Evolutionary conservation across 208 protist genomes (phyloP).

Genomic region (Acanthamoeba culbertsoni): DNA sequence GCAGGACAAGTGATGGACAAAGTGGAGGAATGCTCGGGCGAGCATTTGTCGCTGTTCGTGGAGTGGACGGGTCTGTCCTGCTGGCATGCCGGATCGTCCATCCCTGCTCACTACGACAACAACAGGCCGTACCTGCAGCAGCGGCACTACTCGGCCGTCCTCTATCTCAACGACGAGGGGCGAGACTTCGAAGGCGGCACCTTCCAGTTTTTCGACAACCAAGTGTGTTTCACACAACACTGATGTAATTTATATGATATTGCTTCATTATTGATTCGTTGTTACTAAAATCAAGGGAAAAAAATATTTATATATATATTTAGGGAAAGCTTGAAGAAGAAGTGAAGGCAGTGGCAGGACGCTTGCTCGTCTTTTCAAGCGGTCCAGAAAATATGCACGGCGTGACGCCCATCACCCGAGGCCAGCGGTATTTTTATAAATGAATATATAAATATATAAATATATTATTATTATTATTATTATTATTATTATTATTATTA

Average conservation of each 20-base stretch:
- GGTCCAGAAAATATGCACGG: background rate
- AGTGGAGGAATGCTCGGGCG: background rate
- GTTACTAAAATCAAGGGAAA: too few relatives aligned
- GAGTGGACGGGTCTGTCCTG: conserved; percentile 42
- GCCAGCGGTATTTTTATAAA: background rate
- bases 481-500: too few relatives aligned
- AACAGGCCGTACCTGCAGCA: conserved; percentile 24
- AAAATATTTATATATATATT: too few relatives aligned
- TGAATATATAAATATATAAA: too few relatives aligned
- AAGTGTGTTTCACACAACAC: background rate
- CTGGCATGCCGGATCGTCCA: conserved; percentile 9
- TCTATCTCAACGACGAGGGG: conserved; percentile 43
- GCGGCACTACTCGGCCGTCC: conserved; percentile 34
- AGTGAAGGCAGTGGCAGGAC: background rate
- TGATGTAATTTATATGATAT: background rate
- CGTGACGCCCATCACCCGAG: conserved; percentile 31
- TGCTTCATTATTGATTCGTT: background rate
- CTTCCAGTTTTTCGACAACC: background rate
- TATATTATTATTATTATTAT: too few relatives aligned
- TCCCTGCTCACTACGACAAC: conserved; percentile 24
- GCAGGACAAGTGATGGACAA: background rate
- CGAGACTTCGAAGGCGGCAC: conserved; percentile 18
- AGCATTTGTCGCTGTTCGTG: background rate
- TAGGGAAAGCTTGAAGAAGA: background rate
- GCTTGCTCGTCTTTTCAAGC: background rate